Percentiles rank a stretch among this genome's conserved stretches.
These are phyloP conservation scores for Hyparrhenia diplandra DNA, from an alignment of 176 grass and related monocot species.

Conservation along the genomic window DNA sequence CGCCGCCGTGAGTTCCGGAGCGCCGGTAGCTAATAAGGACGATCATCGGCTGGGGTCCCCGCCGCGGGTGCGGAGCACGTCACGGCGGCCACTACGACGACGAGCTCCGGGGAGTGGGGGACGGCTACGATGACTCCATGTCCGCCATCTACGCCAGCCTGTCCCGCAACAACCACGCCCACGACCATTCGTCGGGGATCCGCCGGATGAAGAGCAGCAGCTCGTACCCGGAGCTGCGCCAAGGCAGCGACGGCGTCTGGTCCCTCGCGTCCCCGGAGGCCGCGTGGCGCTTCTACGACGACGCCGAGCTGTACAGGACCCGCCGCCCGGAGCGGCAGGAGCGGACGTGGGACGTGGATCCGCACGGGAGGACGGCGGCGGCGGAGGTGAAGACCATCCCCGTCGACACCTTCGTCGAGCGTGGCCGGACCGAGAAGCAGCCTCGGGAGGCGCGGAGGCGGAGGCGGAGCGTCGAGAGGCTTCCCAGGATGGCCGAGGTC, in stretches of 20 bases:
- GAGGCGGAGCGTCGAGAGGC: constrained; percentile 40
- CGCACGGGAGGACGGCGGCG: not conserved
- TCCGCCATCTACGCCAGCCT: constrained; percentile 17
- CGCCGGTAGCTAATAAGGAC: not conserved
- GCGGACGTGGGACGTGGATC: constrained; percentile 33
- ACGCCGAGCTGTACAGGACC: constrained; percentile 51
- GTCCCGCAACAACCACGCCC: not conserved
- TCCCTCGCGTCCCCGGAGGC: constrained; percentile 22
- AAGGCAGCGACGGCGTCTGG: constrained; percentile 48
- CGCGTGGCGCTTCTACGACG: constrained; percentile 67
- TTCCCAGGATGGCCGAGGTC: constrained; percentile 37
- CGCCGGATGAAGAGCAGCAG: constrained; percentile 82
- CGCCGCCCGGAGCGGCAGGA: constrained; percentile 47
- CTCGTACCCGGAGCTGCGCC: constrained; percentile 81
- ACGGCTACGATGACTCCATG: not conserved
- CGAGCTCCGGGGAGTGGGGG: not conserved
- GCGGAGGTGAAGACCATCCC: constrained; percentile 52
- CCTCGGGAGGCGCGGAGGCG: constrained; percentile 28
- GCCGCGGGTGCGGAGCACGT: not conserved
- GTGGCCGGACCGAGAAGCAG: not conserved
- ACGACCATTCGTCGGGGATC: constrained; percentile 14
- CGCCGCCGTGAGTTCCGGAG: not conserved
- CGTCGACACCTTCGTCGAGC: constrained; percentile 57
- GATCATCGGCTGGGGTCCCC: not conserved
- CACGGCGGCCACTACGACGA: constrained; percentile 6